phyloP scores from a whole-genome alignment of 192 early-diverging fungal species.

The Podila epicladia region DNA sequence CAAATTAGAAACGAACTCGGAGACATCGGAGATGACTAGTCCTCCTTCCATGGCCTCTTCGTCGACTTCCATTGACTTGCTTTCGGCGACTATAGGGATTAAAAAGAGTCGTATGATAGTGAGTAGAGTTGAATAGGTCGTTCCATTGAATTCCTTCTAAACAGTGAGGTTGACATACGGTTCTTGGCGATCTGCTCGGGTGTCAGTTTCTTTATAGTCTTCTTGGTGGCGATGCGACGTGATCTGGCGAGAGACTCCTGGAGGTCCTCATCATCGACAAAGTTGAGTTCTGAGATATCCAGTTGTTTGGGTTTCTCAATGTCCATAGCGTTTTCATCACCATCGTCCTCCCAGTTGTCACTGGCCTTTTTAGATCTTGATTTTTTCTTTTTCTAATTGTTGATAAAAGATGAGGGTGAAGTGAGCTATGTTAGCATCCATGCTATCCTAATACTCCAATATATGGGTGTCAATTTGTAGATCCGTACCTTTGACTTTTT shows the following conservation, averaged over 20 bases:
- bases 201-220: slow-evolving; percentile 56
- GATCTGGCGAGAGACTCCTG: slow-evolving; percentile 84
- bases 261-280: slow-evolving; percentile 96
- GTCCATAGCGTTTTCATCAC: slow-evolving; percentile 53
- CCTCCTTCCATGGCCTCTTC: slow-evolving; percentile 43
- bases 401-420: slow-evolving; percentile 31
- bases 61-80: slow-evolving; percentile 50
- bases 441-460: too few species aligned
- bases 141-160: not conserved
- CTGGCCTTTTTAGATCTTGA: slow-evolving; percentile 53
- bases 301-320: slow-evolving; percentile 27
- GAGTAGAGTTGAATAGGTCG: too few species aligned
- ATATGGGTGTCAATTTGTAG: not conserved
- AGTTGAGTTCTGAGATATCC: slow-evolving; percentile 67
- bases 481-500: slow-evolving; percentile 80
- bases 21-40: slow-evolving; percentile 85
- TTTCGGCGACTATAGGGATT: slow-evolving; percentile 45
- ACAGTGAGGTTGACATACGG: slow-evolving; percentile 26
- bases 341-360: slow-evolving; percentile 59
- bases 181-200: slow-evolving; percentile 72
- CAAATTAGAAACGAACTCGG: slow-evolving; percentile 83
- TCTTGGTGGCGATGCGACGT: slow-evolving; percentile 68
- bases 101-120: not conserved
- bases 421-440: not conserved
- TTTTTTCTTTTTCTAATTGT: slow-evolving; percentile 64